These are phyloP conservation scores for Didymella pomorum DNA, from an alignment of 2,329 filamentous ascomycete genomes.

Conservation along the genomic window DNA sequence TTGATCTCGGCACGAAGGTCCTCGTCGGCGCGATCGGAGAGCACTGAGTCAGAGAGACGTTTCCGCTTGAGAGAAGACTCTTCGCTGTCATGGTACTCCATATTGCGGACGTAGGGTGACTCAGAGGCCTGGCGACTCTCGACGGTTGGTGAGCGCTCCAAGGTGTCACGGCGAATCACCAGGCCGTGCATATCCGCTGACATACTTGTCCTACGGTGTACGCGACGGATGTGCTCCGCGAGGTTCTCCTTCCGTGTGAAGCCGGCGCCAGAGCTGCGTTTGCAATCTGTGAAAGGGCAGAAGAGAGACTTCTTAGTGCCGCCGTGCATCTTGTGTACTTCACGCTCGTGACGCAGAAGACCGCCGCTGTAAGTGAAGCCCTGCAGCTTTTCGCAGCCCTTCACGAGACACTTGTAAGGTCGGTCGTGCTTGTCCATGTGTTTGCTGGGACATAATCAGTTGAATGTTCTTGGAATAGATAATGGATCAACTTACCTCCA, in stretches of 20 bases:
- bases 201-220: slow-evolving; percentile 65
- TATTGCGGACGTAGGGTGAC: slow-evolving; percentile 34
- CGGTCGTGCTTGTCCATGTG: slow-evolving; percentile 99
- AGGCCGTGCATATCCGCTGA: slow-evolving; percentile 47
- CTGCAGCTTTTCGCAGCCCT: slow-evolving; percentile 88
- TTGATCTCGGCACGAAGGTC: slow-evolving; percentile 52
- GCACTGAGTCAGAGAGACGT: slow-evolving; percentile 38
- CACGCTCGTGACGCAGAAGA: slow-evolving; percentile 85
- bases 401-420: slow-evolving; percentile 83
- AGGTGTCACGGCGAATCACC: slow-evolving; percentile 39
- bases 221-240: slow-evolving; percentile 88
- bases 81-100: slow-evolving; percentile 38
- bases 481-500: slow-evolving; percentile 77
- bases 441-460: slow-evolving; percentile 66
- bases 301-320: slow-evolving; percentile 86
- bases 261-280: slow-evolving; percentile 84
- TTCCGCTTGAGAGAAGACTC: slow-evolving; percentile 45
- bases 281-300: slow-evolving; percentile 87
- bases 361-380: slow-evolving; percentile 96
- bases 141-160: slow-evolving; percentile 31
- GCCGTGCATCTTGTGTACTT: slow-evolving; percentile 90
- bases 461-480: background rate
- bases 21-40: slow-evolving; percentile 36
- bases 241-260: slow-evolving; percentile 95
- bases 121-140: slow-evolving; percentile 35